phyloP scores from a whole-genome alignment of 495 filamentous ascomycete species.

The Halenospora varia region DNA sequence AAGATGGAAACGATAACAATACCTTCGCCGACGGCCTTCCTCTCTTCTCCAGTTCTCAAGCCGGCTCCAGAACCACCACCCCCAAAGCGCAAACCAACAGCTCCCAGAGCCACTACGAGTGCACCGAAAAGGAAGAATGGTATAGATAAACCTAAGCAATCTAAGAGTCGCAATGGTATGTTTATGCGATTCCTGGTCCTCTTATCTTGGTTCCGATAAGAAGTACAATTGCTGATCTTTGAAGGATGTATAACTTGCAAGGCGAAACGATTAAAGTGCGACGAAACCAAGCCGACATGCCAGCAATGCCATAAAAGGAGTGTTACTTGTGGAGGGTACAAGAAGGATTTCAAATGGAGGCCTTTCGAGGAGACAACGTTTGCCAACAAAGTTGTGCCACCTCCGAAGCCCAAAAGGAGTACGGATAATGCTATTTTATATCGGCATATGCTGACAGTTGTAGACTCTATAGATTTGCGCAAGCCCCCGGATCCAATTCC shows the following conservation, averaged over 20 bases:
- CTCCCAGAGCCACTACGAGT: conserved; percentile 10
- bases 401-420: conserved; percentile 48
- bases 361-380: conserved; percentile 68
- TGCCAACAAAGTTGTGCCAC: conserved; percentile 38
- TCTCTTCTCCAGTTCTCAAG: conserved; percentile 39
- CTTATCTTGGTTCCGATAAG: conserved; percentile 18
- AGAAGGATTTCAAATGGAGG: conserved; percentile 82
- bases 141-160: conserved; percentile 66
- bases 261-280: conserved; percentile 76
- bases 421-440: conserved; percentile 4
- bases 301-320: conserved; percentile 68
- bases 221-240: conserved; percentile 11
- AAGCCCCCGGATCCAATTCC: conserved; percentile 16
- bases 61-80: conserved; percentile 30
- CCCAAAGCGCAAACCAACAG: conserved; percentile 23
- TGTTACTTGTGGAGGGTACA: conserved; percentile 73
- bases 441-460: conserved; percentile 7
- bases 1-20: conserved; percentile 60
- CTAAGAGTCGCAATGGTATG: conserved; percentile 79
- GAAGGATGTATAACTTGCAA: conserved; percentile 80
- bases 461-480: conserved; percentile 11
- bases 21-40: conserved; percentile 58
- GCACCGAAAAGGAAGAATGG: conserved; percentile 30
- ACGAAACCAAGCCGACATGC: conserved; percentile 73
- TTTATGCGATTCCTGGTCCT: neutral